Conservation (phyloP, 106 monocot genomes). For the Ottelia alismoides region DNA sequence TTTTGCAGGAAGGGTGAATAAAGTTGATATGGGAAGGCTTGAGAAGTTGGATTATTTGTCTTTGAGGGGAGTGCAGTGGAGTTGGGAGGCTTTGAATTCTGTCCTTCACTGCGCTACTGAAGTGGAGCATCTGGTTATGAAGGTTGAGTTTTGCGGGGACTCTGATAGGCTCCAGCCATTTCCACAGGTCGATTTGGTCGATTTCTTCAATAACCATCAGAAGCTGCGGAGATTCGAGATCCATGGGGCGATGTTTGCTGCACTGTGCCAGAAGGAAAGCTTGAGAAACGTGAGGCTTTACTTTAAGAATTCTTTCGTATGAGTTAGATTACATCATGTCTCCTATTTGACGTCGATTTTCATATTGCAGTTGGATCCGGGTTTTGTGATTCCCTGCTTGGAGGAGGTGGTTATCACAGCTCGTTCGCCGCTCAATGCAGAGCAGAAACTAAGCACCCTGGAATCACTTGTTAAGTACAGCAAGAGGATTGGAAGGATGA, state of each 20-base stretch:
- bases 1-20: slow-evolving; percentile 48
- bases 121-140: slow-evolving; percentile 77
- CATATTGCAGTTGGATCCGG: slow-evolving; percentile 52
- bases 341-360: neutral
- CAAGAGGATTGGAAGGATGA: slow-evolving; percentile 38
- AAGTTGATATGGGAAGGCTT: slow-evolving; percentile 63
- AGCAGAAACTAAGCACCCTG: slow-evolving; percentile 80
- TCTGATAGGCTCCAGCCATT: slow-evolving; percentile 59
- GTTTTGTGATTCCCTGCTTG: slow-evolving; percentile 61
- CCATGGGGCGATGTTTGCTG: slow-evolving; percentile 94
- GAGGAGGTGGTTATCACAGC: slow-evolving; percentile 72
- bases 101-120: slow-evolving; percentile 53
- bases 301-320: neutral
- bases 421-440: slow-evolving; percentile 83
- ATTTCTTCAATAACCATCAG: slow-evolving; percentile 78
- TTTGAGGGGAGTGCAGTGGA: slow-evolving; percentile 84
- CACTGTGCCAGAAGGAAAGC: slow-evolving; percentile 80
- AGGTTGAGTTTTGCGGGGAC: slow-evolving; percentile 89
- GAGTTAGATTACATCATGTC: neutral
- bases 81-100: slow-evolving; percentile 62
- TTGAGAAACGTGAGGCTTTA: slow-evolving; percentile 46
- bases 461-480: slow-evolving; percentile 48
- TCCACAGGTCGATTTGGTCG: slow-evolving; percentile 67
- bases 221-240: slow-evolving; percentile 76
- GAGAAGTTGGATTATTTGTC: slow-evolving; percentile 43